A percentile compares a stretch with the other conserved stretches of the same genome.
Conservation (phyloP, 768 basidiomycete species). For the Xanthoconium stramineum region DNA sequence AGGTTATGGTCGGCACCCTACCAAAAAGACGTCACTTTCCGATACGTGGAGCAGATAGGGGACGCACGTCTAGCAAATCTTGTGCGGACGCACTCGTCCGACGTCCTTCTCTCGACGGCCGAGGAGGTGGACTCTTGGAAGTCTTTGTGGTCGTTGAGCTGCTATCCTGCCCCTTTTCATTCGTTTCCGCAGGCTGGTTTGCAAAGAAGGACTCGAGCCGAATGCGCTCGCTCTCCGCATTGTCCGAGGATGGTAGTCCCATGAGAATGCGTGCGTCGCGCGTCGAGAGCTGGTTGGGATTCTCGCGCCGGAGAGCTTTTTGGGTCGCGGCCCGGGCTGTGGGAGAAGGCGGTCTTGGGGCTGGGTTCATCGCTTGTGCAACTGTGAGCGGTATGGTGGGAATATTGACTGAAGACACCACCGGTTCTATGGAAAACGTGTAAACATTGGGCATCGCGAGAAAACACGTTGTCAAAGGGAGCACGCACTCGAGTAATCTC, state of each 20-base stretch:
- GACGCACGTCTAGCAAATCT: conserved; percentile 19
- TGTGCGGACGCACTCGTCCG: conserved; percentile 35
- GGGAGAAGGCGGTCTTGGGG: conserved; percentile 92
- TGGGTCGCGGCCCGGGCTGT: conserved; percentile 84
- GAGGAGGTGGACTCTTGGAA: conserved; percentile 44
- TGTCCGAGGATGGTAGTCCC: conserved; percentile 43
- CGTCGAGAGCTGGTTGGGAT: conserved; percentile 76
- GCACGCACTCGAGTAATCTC: conserved; percentile 84
- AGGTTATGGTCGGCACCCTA: conserved; percentile 47
- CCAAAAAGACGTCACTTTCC: neutral
- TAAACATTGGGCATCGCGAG: neutral
- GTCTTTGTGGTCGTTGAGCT: conserved; percentile 8
- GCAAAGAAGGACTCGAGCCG: conserved; percentile 57
- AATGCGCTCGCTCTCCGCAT: conserved; percentile 42
- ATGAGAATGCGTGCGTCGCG: conserved; percentile 78
- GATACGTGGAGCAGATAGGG: neutral
- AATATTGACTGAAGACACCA: conserved; percentile 94
- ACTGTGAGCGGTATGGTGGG: conserved; percentile 93
- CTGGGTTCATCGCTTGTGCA: conserved; percentile 95
- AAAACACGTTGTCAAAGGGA: too few relatives aligned
- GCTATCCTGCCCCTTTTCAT: conserved; percentile 17
- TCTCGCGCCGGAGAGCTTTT: conserved; percentile 78
- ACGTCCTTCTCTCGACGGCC: conserved; percentile 67
- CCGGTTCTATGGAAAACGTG: conserved; percentile 60
- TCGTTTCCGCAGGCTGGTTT: conserved; percentile 30